Evolutionary conservation across 352 stramenopile species (phyloP), one percentile per base, ranked within the genome.

Genomic region (Globisporangium lucens): DNA sequence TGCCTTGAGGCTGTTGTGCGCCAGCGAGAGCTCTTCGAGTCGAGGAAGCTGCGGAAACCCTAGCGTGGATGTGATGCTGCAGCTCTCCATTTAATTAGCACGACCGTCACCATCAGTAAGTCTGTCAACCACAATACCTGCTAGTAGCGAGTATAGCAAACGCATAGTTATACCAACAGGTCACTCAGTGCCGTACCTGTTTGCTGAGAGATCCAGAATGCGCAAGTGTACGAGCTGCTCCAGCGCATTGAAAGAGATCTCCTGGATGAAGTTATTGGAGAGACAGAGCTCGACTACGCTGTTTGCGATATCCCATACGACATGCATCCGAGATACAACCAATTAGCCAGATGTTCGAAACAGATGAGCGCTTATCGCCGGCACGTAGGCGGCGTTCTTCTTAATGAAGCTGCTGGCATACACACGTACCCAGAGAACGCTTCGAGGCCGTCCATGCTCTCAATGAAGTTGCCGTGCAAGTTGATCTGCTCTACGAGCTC

Each of bases 251-350:
- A 89, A 89, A 13, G 77, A 82, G n/a, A 90, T 71, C 41, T 89
- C 82, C 76, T 93, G 72, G n/a, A 94, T 86, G 61, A 59, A 81
- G 62, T 93, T 94, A 65, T 85, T 93, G 1, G 85, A 93, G n/a
- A 95, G 72, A 71, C 83, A 95, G 22, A 93, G 76, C 65, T 94
- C 87, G 12, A 79, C 69, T 9, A 94, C 66, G 38, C 75, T 85
- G 58, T 10, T 12, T 43, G 24, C 36, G 15, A n/a, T 47, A 47
- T 47, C 15, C 41, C 41, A 47, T 47, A 47, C 12, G 17, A 41
- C 36, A 43, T 43, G 4, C 12, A 13, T 41, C 38, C 3, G 12
- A 47, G 12, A 47, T 47, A 47, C 12, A 47, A 20, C 38, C 4
- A 47, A 47, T 47, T 47, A 47, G 41, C 12, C 12, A n/a, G 4